Percentiles rank a stretch among this genome's conserved stretches.
Conservation (phyloP, 345 rosid species). For the Laguncularia racemosa region DNA sequence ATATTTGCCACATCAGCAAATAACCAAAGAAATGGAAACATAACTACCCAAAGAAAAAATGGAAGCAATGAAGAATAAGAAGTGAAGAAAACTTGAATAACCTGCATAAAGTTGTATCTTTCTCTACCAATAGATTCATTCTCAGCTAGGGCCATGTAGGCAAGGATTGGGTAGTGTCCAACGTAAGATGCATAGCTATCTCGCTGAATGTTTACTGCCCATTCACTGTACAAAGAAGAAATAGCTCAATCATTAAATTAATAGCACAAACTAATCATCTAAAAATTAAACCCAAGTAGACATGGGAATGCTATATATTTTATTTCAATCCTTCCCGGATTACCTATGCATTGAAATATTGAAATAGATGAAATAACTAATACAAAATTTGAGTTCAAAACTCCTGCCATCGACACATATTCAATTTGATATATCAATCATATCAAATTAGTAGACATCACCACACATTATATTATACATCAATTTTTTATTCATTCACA, state of each 20-base stretch:
- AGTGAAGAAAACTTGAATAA: conserved; percentile 5
- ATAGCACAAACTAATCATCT: neutral
- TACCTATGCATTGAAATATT: too few species aligned
- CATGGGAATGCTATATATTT: too few species aligned
- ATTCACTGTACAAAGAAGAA: conserved; percentile 45
- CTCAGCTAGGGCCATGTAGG: conserved; percentile 86
- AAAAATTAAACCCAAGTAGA: neutral
- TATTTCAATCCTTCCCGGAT: too few species aligned
- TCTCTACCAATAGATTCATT: conserved; percentile 91
- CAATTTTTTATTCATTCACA: too few species aligned
- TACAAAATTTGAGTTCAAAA: too few species aligned
- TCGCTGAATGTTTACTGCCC: conserved; percentile 91
- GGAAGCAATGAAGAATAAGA: neutral
- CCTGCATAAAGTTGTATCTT: conserved; percentile 96
- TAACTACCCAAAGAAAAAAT: neutral
- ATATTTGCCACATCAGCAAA: neutral
- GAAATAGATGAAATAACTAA: too few species aligned
- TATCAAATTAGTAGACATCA: too few species aligned
- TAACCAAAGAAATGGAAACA: too few species aligned
- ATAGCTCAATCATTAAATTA: neutral
- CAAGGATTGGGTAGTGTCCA: conserved; percentile 77
- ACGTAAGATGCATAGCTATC: conserved; percentile 88
- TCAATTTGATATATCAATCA: too few species aligned
- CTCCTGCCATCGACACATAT: too few species aligned
- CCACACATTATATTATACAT: too few species aligned